phyloP scores from a whole-genome alignment of 2,329 filamentous ascomycete species.

The Sporothrix brunneoviolacea region DNA sequence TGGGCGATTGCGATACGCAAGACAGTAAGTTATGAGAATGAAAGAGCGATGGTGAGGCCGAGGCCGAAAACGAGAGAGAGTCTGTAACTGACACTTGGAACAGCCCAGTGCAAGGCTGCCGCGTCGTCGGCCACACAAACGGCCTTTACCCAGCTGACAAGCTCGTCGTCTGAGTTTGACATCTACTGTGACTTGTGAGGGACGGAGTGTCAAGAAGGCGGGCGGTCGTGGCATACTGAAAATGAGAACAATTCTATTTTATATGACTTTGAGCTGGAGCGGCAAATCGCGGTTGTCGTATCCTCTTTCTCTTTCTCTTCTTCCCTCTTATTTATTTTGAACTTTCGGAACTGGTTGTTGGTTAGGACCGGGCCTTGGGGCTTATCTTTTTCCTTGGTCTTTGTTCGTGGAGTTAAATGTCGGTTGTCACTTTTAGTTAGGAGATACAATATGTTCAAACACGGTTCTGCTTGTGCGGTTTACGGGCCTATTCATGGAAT shows the following conservation, averaged over 20 bases:
- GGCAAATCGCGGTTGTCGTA: too few relatives aligned
- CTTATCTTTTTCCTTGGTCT: background rate
- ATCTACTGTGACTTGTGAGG: constrained; percentile 38
- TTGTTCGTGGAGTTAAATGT: too few relatives aligned
- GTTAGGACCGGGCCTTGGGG: background rate
- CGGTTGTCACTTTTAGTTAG: too few relatives aligned
- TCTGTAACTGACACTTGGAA: background rate
- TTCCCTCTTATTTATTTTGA: too few relatives aligned
- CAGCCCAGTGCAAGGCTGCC: constrained; percentile 35
- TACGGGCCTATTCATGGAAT: too few relatives aligned
- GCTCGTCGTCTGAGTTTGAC: constrained; percentile 37
- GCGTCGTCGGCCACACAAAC: constrained; percentile 26
- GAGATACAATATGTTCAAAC: too few relatives aligned
- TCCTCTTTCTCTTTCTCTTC: background rate
- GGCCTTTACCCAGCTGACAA: constrained; percentile 29
- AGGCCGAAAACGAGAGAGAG: background rate
- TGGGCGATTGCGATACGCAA: constrained; percentile 40
- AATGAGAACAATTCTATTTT: too few relatives aligned
- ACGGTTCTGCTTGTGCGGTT: too few relatives aligned
- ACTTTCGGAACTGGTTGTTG: constrained; percentile 6
- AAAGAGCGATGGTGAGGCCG: background rate
- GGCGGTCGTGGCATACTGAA: too few relatives aligned
- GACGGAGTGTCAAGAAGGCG: too few relatives aligned
- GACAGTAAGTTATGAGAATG: constrained; percentile 34
- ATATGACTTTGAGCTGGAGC: too few relatives aligned